These are phyloP conservation scores for Alternaria gansuensis DNA, from an alignment of 2,329 filamentous ascomycete genomes.

Conservation along the genomic window DNA sequence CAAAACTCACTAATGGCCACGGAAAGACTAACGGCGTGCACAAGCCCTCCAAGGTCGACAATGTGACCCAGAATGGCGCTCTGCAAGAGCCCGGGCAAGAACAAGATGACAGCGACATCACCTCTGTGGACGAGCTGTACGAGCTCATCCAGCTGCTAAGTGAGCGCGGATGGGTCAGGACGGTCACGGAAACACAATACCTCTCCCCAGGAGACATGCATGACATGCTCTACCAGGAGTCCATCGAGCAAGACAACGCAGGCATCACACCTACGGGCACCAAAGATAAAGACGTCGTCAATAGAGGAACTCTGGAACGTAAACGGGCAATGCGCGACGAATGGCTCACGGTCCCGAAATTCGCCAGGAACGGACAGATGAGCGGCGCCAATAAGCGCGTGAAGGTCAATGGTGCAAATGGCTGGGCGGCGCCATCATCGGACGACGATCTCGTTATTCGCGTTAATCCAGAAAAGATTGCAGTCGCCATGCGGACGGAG, in stretches of 20 bases:
- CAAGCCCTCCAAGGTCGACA: conserved; percentile 23
- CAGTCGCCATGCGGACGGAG: conserved; percentile 82
- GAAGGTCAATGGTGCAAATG: conserved; percentile 40
- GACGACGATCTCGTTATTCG: conserved; percentile 77
- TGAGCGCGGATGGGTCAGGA: conserved; percentile 72
- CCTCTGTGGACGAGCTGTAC: conserved; percentile 54
- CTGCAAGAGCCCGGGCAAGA: conserved; percentile 22
- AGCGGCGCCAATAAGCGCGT: conserved; percentile 44
- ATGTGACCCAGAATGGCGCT: conserved; percentile 14
- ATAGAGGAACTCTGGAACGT: conserved; percentile 65
- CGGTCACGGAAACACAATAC: conserved; percentile 62
- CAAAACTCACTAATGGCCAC: conserved; percentile 21
- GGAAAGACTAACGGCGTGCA: conserved; percentile 25
- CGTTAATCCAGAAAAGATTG: conserved; percentile 85
- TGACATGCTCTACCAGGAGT: conserved; percentile 69
- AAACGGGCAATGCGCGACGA: conserved; percentile 61
- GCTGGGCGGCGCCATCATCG: conserved; percentile 20
- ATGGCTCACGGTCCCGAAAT: conserved; percentile 44
- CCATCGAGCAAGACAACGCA: conserved; percentile 63
- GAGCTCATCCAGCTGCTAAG: conserved; percentile 62
- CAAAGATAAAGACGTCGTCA: conserved; percentile 72
- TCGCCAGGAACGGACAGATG: conserved; percentile 29
- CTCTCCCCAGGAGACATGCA: conserved; percentile 65
- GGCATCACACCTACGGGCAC: conserved; percentile 65
- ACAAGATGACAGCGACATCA: conserved; percentile 45